Evolutionary conservation across 495 filamentous ascomycete species (phyloP), one percentile per base, ranked within the genome.

Genomic region (Hyaloscypha hepaticicola): DNA sequence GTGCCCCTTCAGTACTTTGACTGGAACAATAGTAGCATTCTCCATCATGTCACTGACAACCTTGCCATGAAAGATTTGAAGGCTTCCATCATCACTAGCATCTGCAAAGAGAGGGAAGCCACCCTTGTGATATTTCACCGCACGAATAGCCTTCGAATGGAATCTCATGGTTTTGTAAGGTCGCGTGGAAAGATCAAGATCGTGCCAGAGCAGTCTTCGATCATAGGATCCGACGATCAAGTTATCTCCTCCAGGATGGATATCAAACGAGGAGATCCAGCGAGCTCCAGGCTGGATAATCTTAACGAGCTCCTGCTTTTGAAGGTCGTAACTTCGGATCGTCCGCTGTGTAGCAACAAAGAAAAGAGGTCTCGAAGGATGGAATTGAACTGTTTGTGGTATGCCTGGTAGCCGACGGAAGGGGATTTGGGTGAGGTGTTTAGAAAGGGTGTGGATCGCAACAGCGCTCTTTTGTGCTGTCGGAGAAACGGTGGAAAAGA

Each of bases 91-190:
- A 72, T 99, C 95, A 75, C 88, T 92, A 51, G 90, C 92, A 68
- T 96, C 93, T 5, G 90, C 93, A 72, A 98, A 97, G 28, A 98
- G 82, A 28, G 95, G 96, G 64, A 94, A 83, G 0, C 87, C 87
- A 63, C 90, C 87, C 58, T 85, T 85, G 76, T 99, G 95, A 77
- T 90, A 97, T 69, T 83, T 85, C 22, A 97, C 96, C 11, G 87
- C 83, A 21, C 95, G 85, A 65, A 99, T 93, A 55, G 95, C 96
- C 76, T 95, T 90, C 69, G 83, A 77, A 76, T 99, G 95, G 77
- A 97, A 98, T 22, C 95, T 84, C 73, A 99, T 85, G 6, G 93
- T 96, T 81, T 97, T 97, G 79, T 97, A 98, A 0, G 95, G 95
- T 58, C 88, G 85, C 58, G 84, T 85, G 1, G 91, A 95, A 26